phyloP scores from a whole-genome alignment of 208 protist genomes.

The Crithidia brevicula region DNA sequence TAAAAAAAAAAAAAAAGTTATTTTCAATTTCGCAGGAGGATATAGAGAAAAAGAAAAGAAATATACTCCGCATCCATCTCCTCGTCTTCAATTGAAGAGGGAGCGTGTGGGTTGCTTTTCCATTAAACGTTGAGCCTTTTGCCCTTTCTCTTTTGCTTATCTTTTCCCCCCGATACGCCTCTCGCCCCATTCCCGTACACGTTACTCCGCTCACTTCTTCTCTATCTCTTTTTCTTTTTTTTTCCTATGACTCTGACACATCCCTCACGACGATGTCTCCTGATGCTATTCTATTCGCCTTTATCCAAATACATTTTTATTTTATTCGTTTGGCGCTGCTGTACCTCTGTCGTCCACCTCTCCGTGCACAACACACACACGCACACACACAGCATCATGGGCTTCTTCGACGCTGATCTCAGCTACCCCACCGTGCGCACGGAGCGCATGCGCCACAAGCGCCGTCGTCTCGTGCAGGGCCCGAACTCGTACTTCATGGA shows the following conservation, averaged over 20 bases:
- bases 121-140: too few species aligned
- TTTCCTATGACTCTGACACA: neutral
- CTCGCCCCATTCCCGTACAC: neutral
- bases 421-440: constrained; percentile 95
- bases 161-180: too few species aligned
- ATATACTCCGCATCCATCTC: too few species aligned
- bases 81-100: too few species aligned
- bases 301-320: too few species aligned
- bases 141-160: constrained; percentile 2
- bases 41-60: too few species aligned
- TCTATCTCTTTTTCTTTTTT: neutral
- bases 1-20: too few species aligned
- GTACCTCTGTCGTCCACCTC: neutral
- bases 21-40: too few species aligned
- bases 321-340: neutral
- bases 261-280: too few species aligned
- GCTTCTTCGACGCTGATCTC: constrained; percentile 96
- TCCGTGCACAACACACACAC: neutral
- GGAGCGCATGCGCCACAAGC: constrained; percentile 98
- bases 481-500: constrained; percentile 99
- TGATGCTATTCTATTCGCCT: too few species aligned
- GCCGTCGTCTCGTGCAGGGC: constrained; percentile 98
- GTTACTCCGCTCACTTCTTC: neutral
- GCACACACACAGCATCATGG: constrained; percentile 52
- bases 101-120: too few species aligned